Conservation (phyloP, 768 basidiomycete species). For the Leccinum obscurum region DNA sequence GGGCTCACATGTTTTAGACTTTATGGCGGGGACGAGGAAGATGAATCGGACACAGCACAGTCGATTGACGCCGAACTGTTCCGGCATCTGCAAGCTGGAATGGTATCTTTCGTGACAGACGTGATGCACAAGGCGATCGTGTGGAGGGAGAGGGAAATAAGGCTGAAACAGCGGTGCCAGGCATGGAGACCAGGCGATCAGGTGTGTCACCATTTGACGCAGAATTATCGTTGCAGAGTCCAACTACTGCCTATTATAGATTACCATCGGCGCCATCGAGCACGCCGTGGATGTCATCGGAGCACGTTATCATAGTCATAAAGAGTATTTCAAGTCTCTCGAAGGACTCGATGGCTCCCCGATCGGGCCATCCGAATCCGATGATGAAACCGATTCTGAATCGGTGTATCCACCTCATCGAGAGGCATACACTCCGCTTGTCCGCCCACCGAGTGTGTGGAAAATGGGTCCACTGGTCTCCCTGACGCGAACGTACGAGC, state of each 20-base stretch:
- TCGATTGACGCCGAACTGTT: slow-evolving; percentile 53
- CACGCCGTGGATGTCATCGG: slow-evolving; percentile 53
- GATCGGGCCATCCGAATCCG: background rate
- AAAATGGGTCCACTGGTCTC: slow-evolving; percentile 11
- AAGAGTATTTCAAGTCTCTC: slow-evolving; percentile 42
- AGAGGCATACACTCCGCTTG: slow-evolving; percentile 37
- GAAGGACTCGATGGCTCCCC: slow-evolving; percentile 15
- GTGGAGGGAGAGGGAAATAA: slow-evolving; percentile 57
- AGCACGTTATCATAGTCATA: slow-evolving; percentile 36
- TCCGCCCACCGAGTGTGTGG: slow-evolving; percentile 31
- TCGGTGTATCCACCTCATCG: slow-evolving; percentile 24
- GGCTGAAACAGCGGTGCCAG: slow-evolving; percentile 57
- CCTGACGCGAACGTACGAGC: slow-evolving; percentile 26
- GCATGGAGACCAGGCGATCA: slow-evolving; percentile 54
- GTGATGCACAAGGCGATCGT: slow-evolving; percentile 52
- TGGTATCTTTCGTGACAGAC: slow-evolving; percentile 53
- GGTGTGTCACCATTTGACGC: slow-evolving; percentile 28
- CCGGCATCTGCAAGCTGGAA: slow-evolving; percentile 42
- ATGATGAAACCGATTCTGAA: background rate
- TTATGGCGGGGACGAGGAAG: slow-evolving; percentile 24
- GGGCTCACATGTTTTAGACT: slow-evolving; percentile 20
- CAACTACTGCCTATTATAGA: slow-evolving; percentile 33
- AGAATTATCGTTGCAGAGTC: background rate
- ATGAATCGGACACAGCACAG: slow-evolving; percentile 20
- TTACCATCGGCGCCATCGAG: slow-evolving; percentile 43